phyloP scores from a whole-genome alignment of 495 filamentous ascomycete genomes.

The Aspergillus sclerotiicarbonarius region DNA sequence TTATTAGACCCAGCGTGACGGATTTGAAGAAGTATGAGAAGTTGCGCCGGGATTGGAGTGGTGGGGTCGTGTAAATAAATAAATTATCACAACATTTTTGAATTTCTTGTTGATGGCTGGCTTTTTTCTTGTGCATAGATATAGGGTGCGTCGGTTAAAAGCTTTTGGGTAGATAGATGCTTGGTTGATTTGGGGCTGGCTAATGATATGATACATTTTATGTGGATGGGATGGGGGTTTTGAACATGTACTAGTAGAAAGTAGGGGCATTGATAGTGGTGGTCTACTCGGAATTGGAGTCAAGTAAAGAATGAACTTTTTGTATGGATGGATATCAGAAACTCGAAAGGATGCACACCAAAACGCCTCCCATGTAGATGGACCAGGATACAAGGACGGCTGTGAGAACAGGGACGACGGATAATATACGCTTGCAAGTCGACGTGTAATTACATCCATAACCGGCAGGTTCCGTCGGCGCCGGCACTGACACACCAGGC shows the following conservation, averaged over 20 bases:
- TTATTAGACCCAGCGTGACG: slow-evolving; percentile 78
- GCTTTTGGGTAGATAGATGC: no score
- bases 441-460: slow-evolving; percentile 60
- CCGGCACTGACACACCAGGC: slow-evolving; percentile 93
- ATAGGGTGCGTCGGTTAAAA: no score
- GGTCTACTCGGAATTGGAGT: slow-evolving; percentile 18
- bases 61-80: slow-evolving; percentile 27
- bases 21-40: slow-evolving; percentile 68
- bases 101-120: neutral
- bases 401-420: slow-evolving; percentile 13
- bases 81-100: neutral
- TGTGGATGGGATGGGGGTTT: no score
- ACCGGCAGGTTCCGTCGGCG: slow-evolving; percentile 83
- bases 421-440: slow-evolving; percentile 26
- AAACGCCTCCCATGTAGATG: slow-evolving; percentile 25
- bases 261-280: neutral
- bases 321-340: slow-evolving; percentile 30
- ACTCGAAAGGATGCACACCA: slow-evolving; percentile 20
- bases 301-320: slow-evolving; percentile 22
- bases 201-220: no score
- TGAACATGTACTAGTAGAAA: no score
- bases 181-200: no score
- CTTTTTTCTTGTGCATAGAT: no score
- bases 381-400: slow-evolving; percentile 20
- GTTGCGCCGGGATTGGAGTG: slow-evolving; percentile 51